A percentile compares a stretch with the other conserved stretches of the same genome.
Evolutionary conservation across 345 rosid species (phyloP).

Genomic region (Linum tenue): DNA sequence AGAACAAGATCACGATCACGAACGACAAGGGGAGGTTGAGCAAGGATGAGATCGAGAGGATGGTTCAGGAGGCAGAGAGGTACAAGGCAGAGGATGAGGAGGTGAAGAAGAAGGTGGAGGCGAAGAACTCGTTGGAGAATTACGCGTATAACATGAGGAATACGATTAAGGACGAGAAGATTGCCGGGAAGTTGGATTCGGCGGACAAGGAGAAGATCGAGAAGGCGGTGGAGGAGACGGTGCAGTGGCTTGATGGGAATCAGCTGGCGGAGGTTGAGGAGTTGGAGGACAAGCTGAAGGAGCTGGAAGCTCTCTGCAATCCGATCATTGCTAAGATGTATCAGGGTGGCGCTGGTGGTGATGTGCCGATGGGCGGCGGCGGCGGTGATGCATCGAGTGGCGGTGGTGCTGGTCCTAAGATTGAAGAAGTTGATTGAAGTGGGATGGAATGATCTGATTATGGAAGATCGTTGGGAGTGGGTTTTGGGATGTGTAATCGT

Average conservation of each 20-base stretch:
- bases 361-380: conserved; percentile 2
- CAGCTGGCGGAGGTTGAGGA: conserved; percentile 10
- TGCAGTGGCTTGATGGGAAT: conserved; percentile 9
- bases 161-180: conserved; percentile 6
- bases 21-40: conserved; percentile 9
- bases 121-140: conserved; percentile 6
- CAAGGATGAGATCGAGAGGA: conserved; percentile 4
- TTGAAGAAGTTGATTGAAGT: conserved; percentile 8
- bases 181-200: conserved; percentile 2
- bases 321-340: conserved; percentile 8
- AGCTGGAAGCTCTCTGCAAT: conserved; percentile 6
- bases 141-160: conserved; percentile 9
- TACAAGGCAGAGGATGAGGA: background rate
- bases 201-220: conserved; percentile 1
- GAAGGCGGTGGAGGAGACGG: conserved; percentile 7
- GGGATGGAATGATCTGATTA: too few relatives aligned
- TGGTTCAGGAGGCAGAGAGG: conserved; percentile 11
- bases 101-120: conserved; percentile 8
- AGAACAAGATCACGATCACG: conserved; percentile 13
- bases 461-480: too few relatives aligned
- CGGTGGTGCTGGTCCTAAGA: conserved; percentile 2
- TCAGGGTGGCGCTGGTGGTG: conserved; percentile 2
- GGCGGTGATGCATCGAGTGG: background rate
- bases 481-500: too few relatives aligned
- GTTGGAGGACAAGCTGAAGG: background rate